These are phyloP conservation scores for Cephalotrichum gorgonifer DNA, from an alignment of 2,329 filamentous ascomycete genomes.

Conservation along the genomic window DNA sequence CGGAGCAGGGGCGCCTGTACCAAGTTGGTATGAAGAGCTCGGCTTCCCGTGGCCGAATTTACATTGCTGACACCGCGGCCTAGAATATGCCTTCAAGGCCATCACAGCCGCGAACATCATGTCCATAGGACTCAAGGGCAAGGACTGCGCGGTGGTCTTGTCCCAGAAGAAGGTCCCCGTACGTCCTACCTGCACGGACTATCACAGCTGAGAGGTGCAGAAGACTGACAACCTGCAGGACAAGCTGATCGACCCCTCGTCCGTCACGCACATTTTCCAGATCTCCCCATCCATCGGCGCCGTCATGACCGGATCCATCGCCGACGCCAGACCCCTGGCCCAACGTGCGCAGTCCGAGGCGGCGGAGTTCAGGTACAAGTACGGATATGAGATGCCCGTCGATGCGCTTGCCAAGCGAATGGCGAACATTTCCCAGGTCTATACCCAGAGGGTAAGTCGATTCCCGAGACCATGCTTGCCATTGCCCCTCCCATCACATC, in stretches of 20 bases:
- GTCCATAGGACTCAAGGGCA: constrained; percentile 89
- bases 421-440: constrained; percentile 98
- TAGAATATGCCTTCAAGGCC: constrained; percentile 99
- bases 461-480: neutral
- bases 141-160: constrained; percentile 92
- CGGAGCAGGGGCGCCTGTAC: constrained; percentile 93
- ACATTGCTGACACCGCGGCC: constrained; percentile 1
- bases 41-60: neutral
- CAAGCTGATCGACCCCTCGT: constrained; percentile 96
- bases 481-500: neutral
- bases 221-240: constrained; percentile 48
- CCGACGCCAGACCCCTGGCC: constrained; percentile 87
- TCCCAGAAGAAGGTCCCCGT: constrained; percentile 99
- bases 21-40: constrained; percentile 77
- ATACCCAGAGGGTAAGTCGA: constrained; percentile 75
- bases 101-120: constrained; percentile 99
- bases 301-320: constrained; percentile 97
- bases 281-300: constrained; percentile 93
- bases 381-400: constrained; percentile 98
- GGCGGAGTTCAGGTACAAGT: constrained; percentile 97
- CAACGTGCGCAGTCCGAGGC: constrained; percentile 91
- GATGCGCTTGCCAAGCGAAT: constrained; percentile 93
- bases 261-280: constrained; percentile 95
- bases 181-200: constrained; percentile 29
- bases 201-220: neutral